These are phyloP conservation scores for Neopestalotiopsis rosae DNA, from an alignment of 2,329 filamentous ascomycete species.

Conservation along the genomic window DNA sequence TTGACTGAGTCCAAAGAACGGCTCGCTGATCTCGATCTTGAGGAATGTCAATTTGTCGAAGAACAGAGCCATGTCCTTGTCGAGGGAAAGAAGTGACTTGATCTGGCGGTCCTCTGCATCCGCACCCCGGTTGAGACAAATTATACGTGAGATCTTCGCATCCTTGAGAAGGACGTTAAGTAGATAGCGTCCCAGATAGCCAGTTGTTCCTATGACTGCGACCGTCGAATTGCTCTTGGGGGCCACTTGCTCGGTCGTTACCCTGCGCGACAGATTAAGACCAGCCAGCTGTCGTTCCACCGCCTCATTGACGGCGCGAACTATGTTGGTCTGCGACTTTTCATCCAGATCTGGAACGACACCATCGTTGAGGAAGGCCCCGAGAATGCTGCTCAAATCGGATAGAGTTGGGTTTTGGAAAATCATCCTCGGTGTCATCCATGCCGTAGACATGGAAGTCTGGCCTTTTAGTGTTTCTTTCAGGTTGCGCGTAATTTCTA, in stretches of 20 bases:
- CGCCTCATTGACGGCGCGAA: slow-evolving; percentile 9
- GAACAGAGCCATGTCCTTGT: not conserved
- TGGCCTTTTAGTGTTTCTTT: slow-evolving; percentile 20
- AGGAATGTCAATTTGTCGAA: slow-evolving; percentile 18
- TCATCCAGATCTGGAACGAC: slow-evolving; percentile 16
- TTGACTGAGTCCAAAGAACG: slow-evolving; percentile 13
- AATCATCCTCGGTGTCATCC: slow-evolving; percentile 24
- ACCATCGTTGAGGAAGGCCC: slow-evolving; percentile 22
- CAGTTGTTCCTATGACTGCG: slow-evolving; percentile 26
- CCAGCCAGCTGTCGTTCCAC: slow-evolving; percentile 2
- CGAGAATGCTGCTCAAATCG: slow-evolving; percentile 16
- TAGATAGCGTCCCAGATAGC: slow-evolving; percentile 23
- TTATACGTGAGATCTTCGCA: slow-evolving; percentile 8
- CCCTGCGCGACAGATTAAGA: not conserved
- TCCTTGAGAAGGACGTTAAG: slow-evolving; percentile 17
- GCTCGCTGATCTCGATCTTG: slow-evolving; percentile 17
- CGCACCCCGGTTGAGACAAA: not conserved
- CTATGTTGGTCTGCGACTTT: not conserved
- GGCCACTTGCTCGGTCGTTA: not conserved
- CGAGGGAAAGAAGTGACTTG: not conserved
- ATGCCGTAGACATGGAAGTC: slow-evolving; percentile 14
- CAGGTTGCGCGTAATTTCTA: slow-evolving; percentile 20
- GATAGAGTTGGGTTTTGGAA: slow-evolving; percentile 22
- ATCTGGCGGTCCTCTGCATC: not conserved
- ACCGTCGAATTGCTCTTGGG: slow-evolving; percentile 12